Base-by-base conservation (phyloP, 805 yeast species). In the Hanseniaspora thailandica region DNA sequence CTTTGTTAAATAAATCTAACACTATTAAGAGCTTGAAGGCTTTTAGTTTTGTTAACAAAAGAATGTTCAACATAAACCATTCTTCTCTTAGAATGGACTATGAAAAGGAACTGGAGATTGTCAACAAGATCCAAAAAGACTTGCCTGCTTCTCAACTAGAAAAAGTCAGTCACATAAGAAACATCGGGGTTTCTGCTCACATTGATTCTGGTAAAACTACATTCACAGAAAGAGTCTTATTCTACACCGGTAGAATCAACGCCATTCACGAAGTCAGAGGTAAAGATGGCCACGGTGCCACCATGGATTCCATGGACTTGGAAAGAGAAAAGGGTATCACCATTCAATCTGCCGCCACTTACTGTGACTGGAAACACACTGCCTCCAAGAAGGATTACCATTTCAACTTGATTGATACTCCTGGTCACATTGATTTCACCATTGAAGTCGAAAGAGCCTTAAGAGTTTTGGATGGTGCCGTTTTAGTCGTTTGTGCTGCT, bases 241-340 rank as follows among this genome's bases (percentile, higher is more conserved):
- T 78, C 71, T 93, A 93, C 67, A 93, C 98, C 2, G 98, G 98
- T 56, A 79, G 98, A 66, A 93, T 93, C 68, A 86, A 89, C 65
- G 95, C 95, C 28, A 90, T 89, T 63, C 97, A 89, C 65, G 97
- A 89, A 69, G 97, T 86, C 45, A 77, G 98, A 67, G 98, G 98
- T 46, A 80, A 93, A 63, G 98, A 93, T 67, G 82, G 88, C 60
- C 97, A 93, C 55, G 99, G 99, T 57, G 99, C 99, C 54, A 93
- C 89, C 72, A 93, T 93, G 99, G 98, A 93, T 69, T 90, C 89
- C 57, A 93, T 93, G 98, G 98, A 93, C 62, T 76, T 93, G 60
- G 98, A 93, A 71, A 81, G 98, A 67, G 98, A 93, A 69, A 93
- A 93, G 67, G 98, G 98, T 69, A 93, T 93, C 64, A 93, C 98